Evolutionary conservation across 2,329 filamentous ascomycete genomes (phyloP), one percentile per base, ranked within the genome.

Genomic region (Stenocarpella maydis): DNA sequence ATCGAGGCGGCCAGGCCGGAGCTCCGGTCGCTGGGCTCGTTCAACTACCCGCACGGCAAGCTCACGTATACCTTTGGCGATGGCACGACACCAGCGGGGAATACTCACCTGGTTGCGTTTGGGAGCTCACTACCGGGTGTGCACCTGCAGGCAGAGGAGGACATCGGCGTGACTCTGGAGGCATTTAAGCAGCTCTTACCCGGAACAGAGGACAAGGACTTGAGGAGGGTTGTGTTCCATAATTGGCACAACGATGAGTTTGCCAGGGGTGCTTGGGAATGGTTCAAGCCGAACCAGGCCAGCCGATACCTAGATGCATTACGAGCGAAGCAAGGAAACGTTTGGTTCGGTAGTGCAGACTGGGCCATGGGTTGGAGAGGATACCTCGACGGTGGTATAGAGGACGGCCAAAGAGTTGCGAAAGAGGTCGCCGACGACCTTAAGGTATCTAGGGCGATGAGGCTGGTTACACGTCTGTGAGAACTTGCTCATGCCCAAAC

Each of bases 61-160:
- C 76, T 86, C 0, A 76, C 78, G 4, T 85, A 82, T 54, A 80
- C 77, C 0, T 79, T 84, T 7, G 84, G 80, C 0, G 83, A 86
- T 67, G 83, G 84, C 0, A 79, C 77, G 0, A 83, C 82, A 0
- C 80, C 81, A 0, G 78, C 78, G 0, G 82, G 83, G 0, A 84
- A 85, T 47, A 84, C 83, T 0, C 84, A 86, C 43, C 74, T 85
- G 1, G 84, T 86, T 0, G 78, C 78, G 1, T 85, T 86, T 63
- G 83, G 84, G 0, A 80, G 79, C 0, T 69, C 68, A 1, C 37
- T 63, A 17, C 72, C 78, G 2, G 73, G 79, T 15, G 82, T 81
- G n/a, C 81, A 83, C 45, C 79, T 85, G 5, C 76, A 83, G 2
- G 82, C 81, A 0, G 82, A 84, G 15, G 80, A 82, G 8, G 74